A percentile compares a stretch with the other conserved stretches of the same genome.
Conservation (phyloP, 345 rosid genomes). For the Euphorbia lathyris region DNA sequence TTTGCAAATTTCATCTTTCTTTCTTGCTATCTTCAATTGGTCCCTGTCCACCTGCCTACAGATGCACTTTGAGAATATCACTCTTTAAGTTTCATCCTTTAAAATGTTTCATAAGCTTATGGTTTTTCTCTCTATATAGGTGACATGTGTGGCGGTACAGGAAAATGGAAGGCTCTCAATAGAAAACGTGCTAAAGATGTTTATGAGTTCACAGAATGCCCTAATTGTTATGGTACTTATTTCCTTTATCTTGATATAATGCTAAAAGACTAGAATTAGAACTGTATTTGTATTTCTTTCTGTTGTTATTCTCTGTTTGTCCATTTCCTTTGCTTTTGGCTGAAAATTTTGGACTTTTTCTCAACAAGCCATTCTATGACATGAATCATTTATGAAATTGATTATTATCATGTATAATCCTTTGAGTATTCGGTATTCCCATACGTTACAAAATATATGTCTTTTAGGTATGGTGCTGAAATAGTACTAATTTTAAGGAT, state of each 20-base stretch:
- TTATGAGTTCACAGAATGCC: conserved; percentile 93
- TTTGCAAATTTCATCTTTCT: too few species aligned
- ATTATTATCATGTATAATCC: not conserved
- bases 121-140: conserved; percentile 42
- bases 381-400: not conserved
- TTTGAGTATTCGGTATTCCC: not conserved
- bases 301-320: not conserved
- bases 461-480: not conserved
- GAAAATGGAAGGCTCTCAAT: conserved; percentile 98
- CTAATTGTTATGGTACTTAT: conserved; percentile 80
- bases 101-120: conserved; percentile 5
- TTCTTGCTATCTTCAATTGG: not conserved
- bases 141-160: conserved; percentile 99
- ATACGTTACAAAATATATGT: not conserved
- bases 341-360: not conserved
- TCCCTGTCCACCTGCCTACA: not conserved
- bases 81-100: not conserved
- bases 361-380: not conserved
- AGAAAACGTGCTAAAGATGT: conserved; percentile 95
- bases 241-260: not conserved
- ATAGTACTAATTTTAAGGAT: not conserved
- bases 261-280: too few species aligned
- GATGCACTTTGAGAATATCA: not conserved
- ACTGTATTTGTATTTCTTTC: not conserved
- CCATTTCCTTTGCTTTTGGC: not conserved